Base-by-base conservation (phyloP, 768 basidiomycete species). In the Boletus pseudo-olivaceus region DNA sequence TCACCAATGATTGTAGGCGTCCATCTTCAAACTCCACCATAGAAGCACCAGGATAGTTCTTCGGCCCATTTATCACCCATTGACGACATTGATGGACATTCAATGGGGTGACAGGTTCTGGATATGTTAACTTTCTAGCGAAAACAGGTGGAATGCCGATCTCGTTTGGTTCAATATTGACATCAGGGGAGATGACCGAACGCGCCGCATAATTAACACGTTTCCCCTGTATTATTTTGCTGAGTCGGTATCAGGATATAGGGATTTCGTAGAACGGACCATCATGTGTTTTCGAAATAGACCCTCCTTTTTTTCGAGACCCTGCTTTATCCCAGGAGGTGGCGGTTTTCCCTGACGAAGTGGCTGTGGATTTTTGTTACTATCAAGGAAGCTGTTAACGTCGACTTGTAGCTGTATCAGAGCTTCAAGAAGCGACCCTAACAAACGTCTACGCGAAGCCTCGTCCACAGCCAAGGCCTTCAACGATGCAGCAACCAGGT, bases 231-330 rank as follows among this genome's bases (percentile, higher is more conserved):
- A 47, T 41, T 7, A 26, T 37, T 17, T 38, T 47, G 32, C 26
- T 60, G 15, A 60, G 51, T 39, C 15, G 14, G 26, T 29, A 27
- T 43, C 26, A 9, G 44, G 8, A 47, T 4, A 33, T 38, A 48
- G 51, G 23, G 45, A 29, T 29, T 7, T 51, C 29, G 47, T 50
- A 47, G 37, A 26, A 71, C 81, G 53, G 54, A 93, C 95, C 97
- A 99, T 99, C 97, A 99, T 98, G 66, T 99, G 85, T 73, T 95
- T 97, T 54, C 97, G 80, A 80, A 99, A 99, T 46, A 99, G 69
- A 42, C 97, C 97, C 60, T 98, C 97, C 73, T 99, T 99, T 81
- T 98, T 99, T 76, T 99, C 97, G 63, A 99, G 73, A 12, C 88
- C 82, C 72, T 99, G 96, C 78, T 98, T 99, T 58, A 99, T 85